Conservation (phyloP, 768 basidiomycete species). For the Strobilomyces echinocephalus region DNA sequence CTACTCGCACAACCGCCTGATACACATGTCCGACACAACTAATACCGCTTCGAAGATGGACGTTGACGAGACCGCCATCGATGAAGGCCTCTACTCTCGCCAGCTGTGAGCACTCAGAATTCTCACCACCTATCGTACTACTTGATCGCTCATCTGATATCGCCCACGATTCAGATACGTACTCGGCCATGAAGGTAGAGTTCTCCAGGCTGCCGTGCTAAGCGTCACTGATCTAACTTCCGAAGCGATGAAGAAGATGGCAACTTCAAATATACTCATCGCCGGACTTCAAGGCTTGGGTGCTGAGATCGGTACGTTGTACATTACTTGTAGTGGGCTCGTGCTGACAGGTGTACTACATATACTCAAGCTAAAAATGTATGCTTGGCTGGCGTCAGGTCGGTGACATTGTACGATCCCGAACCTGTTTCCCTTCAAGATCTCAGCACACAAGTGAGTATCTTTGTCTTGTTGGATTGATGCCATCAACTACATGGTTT, state of each 20-base stretch:
- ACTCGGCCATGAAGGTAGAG: conserved; percentile 87
- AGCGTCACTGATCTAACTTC: conserved; percentile 15
- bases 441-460: conserved; percentile 81
- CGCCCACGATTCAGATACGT: conserved; percentile 62
- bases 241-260: conserved; percentile 98
- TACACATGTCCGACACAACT: conserved; percentile 34
- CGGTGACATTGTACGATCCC: conserved; percentile 93
- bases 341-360: conserved; percentile 7
- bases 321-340: conserved; percentile 1
- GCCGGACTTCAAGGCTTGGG: conserved; percentile 90
- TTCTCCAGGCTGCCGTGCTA: neutral
- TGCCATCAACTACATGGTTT: conserved; percentile 6
- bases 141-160: conserved; percentile 18
- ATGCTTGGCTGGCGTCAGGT: conserved; percentile 93
- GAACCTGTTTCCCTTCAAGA: conserved; percentile 84
- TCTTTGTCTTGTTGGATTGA: conserved; percentile 3
- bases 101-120: conserved; percentile 63
- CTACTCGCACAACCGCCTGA: conserved; percentile 1
- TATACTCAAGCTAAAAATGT: conserved; percentile 75
- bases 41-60: conserved; percentile 61
- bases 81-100: conserved; percentile 90
- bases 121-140: conserved; percentile 10
- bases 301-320: conserved; percentile 79
- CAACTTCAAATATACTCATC: conserved; percentile 88
- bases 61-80: conserved; percentile 81